A percentile compares a stretch with the other conserved stretches of the same genome.
Evolutionary conservation across 352 stramenopile genomes (phyloP).

Genomic region (Phytophthora agathidicida): DNA sequence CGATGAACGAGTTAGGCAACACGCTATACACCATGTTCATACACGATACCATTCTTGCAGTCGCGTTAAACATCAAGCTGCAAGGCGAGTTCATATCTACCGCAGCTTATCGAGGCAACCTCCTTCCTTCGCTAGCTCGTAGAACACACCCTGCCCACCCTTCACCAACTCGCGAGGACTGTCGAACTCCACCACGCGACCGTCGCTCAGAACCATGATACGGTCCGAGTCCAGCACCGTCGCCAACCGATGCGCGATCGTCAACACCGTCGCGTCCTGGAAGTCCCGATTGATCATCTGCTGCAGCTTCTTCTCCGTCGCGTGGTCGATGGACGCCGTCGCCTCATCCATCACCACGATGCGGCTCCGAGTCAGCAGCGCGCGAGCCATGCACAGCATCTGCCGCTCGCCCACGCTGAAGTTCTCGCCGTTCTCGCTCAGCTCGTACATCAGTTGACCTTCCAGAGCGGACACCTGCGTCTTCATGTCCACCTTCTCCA

Average conservation of each 20-base stretch:
- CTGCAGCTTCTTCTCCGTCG: slow-evolving; percentile 64
- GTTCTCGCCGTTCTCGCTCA: slow-evolving; percentile 62
- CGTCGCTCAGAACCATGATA: slow-evolving; percentile 89
- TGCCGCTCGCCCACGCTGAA: slow-evolving; percentile 85
- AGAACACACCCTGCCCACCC: slow-evolving; percentile 13
- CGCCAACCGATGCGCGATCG: slow-evolving; percentile 92
- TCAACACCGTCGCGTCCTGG: slow-evolving; percentile 86
- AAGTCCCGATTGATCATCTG: slow-evolving; percentile 66
- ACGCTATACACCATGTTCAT: too few species aligned
- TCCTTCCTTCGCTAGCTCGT: slow-evolving; percentile 20
- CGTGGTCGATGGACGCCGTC: slow-evolving; percentile 14
- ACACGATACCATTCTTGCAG: too few species aligned
- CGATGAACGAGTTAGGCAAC: too few species aligned
- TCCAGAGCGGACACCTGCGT: slow-evolving; percentile 27
- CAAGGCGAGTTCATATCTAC: too few species aligned
- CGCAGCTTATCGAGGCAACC: slow-evolving; percentile 11
- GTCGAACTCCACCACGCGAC: slow-evolving; percentile 85
- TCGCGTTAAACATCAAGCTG: too few species aligned
- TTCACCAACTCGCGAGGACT: slow-evolving; percentile 40
- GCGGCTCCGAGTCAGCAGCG: slow-evolving; percentile 78
- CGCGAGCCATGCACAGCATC: slow-evolving; percentile 91
- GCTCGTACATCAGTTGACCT: slow-evolving; percentile 20
- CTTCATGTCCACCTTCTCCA: slow-evolving; percentile 74
- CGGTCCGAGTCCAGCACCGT: slow-evolving; percentile 41
- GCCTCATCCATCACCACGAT: slow-evolving; percentile 96